phyloP scores from a whole-genome alignment of 2,329 filamentous ascomycete species.

The Aspergillus sp. region DNA sequence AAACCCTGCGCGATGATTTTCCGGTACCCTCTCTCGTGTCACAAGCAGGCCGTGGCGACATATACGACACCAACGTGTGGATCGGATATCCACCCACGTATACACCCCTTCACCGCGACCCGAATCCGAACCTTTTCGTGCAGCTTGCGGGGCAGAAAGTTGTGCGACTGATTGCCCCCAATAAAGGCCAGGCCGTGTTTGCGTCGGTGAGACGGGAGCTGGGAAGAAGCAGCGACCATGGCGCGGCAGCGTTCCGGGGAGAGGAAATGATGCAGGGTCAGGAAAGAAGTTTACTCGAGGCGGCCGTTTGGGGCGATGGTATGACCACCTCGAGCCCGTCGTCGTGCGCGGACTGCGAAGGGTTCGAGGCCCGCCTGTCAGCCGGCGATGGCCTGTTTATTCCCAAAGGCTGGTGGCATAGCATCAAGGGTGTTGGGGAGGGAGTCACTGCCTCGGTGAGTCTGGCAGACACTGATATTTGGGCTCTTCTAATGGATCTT shows the following conservation, averaged over 20 bases:
- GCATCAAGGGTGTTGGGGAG: conserved; percentile 63
- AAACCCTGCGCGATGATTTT: conserved; percentile 61
- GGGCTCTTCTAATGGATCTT: conserved; percentile 4
- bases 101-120: conserved; percentile 87
- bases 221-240: conserved; percentile 32
- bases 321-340: conserved; percentile 25
- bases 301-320: conserved; percentile 64
- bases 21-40: conserved; percentile 65
- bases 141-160: conserved; percentile 74
- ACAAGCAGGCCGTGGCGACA: conserved; percentile 69
- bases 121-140: conserved; percentile 89
- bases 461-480: conserved; percentile 7
- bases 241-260: conserved; percentile 61
- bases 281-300: conserved; percentile 66
- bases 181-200: conserved; percentile 65
- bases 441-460: conserved; percentile 60
- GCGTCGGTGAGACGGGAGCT: conserved; percentile 44
- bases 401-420: conserved; percentile 85
- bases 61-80: conserved; percentile 89
- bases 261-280: conserved; percentile 88
- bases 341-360: conserved; percentile 22
- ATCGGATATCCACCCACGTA: conserved; percentile 82
- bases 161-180: conserved; percentile 69
- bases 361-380: conserved; percentile 56
- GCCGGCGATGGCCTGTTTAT: conserved; percentile 75